These are phyloP conservation scores for Elaeagnus macrophylla DNA, from an alignment of 306 rosid species.

Conservation along the genomic window DNA sequence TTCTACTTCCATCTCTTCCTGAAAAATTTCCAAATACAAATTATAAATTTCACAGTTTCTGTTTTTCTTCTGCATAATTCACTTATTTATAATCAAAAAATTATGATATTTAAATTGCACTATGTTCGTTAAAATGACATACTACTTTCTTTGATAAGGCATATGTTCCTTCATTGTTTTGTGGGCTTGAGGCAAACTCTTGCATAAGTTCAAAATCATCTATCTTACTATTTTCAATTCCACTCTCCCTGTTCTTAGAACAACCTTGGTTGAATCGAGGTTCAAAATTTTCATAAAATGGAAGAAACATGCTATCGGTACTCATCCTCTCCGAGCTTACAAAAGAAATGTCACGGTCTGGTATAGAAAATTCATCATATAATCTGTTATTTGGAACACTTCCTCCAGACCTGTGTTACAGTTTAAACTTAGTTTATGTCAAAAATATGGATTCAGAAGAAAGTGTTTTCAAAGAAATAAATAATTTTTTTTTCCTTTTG, in stretches of 20 bases:
- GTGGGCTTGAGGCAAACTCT: background rate
- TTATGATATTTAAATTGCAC: background rate
- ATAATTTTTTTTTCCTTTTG: too few relatives aligned
- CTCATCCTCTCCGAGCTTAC: conserved; percentile 21
- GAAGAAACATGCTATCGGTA: conserved; percentile 16
- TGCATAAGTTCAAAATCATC: conserved; percentile 2
- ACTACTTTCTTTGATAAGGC: conserved; percentile 16
- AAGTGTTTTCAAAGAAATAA: too few relatives aligned
- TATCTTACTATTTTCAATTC: too few relatives aligned
- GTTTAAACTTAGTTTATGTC: too few relatives aligned
- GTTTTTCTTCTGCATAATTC: too few relatives aligned
- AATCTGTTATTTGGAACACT: background rate
- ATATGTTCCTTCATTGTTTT: background rate
- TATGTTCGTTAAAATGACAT: background rate
- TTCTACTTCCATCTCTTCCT: conserved; percentile 26
- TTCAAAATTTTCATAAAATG: conserved; percentile 21
- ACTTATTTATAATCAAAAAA: too few relatives aligned
- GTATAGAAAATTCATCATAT: conserved; percentile 11
- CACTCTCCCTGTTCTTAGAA: too few relatives aligned
- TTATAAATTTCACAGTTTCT: background rate
- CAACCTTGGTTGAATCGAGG: too few relatives aligned
- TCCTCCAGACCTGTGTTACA: background rate
- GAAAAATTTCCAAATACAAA: background rate
- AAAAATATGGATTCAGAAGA: too few relatives aligned
- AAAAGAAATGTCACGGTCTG: conserved; percentile 11